Evolutionary conservation across 2,329 filamentous ascomycete genomes (phyloP).

Genomic region (Pseudogymnoascus sp.): DNA sequence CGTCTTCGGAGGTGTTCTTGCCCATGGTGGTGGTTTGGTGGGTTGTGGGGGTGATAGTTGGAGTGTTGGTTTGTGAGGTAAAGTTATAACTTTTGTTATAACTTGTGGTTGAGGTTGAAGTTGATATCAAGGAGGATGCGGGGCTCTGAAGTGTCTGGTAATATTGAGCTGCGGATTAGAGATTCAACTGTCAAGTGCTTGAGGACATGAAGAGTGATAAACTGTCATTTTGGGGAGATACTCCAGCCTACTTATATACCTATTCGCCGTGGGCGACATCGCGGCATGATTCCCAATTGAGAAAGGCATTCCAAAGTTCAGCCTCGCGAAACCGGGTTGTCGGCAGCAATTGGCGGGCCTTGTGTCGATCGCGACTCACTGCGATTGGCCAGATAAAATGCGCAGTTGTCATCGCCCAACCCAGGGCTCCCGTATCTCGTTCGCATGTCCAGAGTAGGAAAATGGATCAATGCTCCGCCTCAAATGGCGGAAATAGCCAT

Average conservation of each 20-base stretch:
- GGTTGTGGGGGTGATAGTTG: neutral
- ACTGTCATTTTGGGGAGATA: neutral
- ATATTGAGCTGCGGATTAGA: neutral
- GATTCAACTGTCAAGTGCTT: neutral
- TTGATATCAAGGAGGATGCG: neutral
- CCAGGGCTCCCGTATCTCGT: neutral
- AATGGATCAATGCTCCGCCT: neutral
- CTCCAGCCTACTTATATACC: conserved; percentile 1
- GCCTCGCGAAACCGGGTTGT: neutral
- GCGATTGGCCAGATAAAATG: neutral
- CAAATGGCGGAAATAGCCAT: neutral
- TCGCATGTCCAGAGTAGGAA: neutral
- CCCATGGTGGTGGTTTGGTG: conserved; percentile 19
- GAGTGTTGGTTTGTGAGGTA: neutral
- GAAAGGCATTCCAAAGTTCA: neutral
- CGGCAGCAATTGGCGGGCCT: neutral
- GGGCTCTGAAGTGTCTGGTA: neutral
- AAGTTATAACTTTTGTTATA: neutral
- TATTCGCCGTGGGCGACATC: neutral
- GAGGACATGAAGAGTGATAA: neutral
- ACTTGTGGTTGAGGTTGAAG: neutral
- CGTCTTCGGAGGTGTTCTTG: neutral
- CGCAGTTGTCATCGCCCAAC: neutral
- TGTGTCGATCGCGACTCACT: neutral
- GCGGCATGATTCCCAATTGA: neutral